Conservation (phyloP, 257 asterid genomes). For the Marsdenia floribunda region DNA sequence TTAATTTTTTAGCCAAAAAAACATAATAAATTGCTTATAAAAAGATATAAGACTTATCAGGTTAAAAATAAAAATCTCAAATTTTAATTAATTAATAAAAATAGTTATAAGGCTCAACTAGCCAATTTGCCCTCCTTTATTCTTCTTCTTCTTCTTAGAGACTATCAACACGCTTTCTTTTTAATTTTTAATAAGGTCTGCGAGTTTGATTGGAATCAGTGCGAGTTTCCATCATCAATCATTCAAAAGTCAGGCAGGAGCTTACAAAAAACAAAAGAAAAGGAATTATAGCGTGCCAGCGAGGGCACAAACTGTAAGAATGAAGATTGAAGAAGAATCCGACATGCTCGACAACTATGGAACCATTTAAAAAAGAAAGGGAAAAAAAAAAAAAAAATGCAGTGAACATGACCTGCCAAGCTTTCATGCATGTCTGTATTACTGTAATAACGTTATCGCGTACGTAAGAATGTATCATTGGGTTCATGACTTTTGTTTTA, state of each 20-base stretch:
- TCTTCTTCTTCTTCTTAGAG: not conserved
- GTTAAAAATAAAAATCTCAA: no score
- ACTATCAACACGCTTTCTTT: not conserved
- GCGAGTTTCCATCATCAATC: not conserved
- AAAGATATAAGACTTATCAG: no score
- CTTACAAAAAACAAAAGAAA: no score
- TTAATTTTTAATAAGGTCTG: not conserved
- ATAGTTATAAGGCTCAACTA: no score
- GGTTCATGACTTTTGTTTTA: not conserved
- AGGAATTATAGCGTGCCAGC: not conserved
- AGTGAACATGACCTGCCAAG: not conserved
- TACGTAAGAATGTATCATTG: not conserved
- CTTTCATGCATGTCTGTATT: not conserved
- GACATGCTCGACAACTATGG: conserved; percentile 13
- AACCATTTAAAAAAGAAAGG: not conserved
- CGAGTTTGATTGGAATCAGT: not conserved
- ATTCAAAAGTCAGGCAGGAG: not conserved
- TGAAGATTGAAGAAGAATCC: not conserved
- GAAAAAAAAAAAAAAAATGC: no score
- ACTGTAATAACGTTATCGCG: not conserved
- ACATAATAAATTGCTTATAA: no score
- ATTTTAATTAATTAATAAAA: no score
- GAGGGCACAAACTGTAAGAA: not conserved
- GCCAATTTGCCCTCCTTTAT: no score
- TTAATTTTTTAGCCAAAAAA: no score